Conservation (phyloP, 2,329 filamentous ascomycete genomes). For the Clathrospora elynae region DNA sequence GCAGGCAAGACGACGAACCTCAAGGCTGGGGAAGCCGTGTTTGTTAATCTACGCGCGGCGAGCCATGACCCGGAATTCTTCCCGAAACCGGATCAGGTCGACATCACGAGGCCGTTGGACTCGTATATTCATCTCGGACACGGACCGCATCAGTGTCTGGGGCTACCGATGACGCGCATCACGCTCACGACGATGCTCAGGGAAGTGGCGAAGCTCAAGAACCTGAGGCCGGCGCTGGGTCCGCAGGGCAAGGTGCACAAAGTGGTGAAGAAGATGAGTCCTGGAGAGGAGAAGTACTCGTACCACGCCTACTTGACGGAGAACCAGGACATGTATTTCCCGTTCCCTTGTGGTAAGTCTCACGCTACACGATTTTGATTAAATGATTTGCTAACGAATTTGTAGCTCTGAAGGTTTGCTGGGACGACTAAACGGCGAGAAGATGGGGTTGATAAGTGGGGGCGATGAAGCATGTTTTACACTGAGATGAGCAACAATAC, state of each 20-base stretch:
- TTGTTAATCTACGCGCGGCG: constrained; percentile 52
- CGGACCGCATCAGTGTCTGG: constrained; percentile 52
- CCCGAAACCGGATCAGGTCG: constrained; percentile 49
- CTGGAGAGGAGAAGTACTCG: constrained; percentile 34
- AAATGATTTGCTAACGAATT: constrained; percentile 13
- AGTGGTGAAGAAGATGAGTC: constrained; percentile 43
- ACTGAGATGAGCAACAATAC: too few relatives aligned
- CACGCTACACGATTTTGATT: not conserved
- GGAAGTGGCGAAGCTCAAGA: constrained; percentile 49
- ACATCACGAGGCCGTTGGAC: constrained; percentile 48
- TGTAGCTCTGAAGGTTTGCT: constrained; percentile 38
- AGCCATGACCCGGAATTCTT: constrained; percentile 50
- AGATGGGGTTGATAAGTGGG: too few relatives aligned
- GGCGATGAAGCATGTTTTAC: too few relatives aligned
- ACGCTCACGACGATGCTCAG: constrained; percentile 54
- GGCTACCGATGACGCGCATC: constrained; percentile 51
- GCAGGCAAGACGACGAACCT: constrained; percentile 38
- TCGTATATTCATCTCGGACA: constrained; percentile 53
- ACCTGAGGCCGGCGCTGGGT: constrained; percentile 48
- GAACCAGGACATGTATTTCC: constrained; percentile 55
- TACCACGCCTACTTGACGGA: constrained; percentile 56
- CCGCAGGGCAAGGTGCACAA: constrained; percentile 52
- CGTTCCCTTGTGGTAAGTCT: constrained; percentile 55
- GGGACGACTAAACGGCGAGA: constrained; percentile 27
- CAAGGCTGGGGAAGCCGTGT: constrained; percentile 47